Percentiles rank a stretch among this genome's conserved stretches.
Conservation (phyloP, 2,329 filamentous ascomycete genomes). For the Stagonosporopsis cucurbitacearum region DNA sequence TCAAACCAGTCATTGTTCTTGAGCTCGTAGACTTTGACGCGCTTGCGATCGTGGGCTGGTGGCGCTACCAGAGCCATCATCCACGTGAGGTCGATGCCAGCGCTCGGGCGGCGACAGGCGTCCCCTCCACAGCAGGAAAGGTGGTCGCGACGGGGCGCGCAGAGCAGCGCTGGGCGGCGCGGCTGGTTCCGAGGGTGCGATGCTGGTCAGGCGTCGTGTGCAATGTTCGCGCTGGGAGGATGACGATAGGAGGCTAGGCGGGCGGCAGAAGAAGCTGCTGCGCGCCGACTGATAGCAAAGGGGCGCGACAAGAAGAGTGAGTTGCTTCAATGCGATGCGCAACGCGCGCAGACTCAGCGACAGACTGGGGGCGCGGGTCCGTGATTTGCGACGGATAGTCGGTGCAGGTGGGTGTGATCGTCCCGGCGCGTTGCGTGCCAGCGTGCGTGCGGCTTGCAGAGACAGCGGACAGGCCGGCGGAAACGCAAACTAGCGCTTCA, state of each 20-base stretch:
- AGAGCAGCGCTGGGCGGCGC: slow-evolving; percentile 10
- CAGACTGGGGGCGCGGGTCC: slow-evolving; percentile 12
- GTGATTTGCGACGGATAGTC: slow-evolving; percentile 10
- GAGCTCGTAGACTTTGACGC: slow-evolving; percentile 99
- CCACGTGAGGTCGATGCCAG: slow-evolving; percentile 33
- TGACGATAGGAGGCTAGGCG: slow-evolving; percentile 30
- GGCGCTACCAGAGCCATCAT: slow-evolving; percentile 52
- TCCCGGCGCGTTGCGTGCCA: slow-evolving; percentile 27
- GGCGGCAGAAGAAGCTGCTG: slow-evolving; percentile 21
- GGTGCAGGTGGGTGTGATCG: slow-evolving; percentile 23
- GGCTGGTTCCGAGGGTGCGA: slow-evolving; percentile 12
- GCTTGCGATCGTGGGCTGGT: slow-evolving; percentile 59
- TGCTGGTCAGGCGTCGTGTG: slow-evolving; percentile 20
- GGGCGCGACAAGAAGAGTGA: slow-evolving; percentile 5
- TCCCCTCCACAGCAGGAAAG: slow-evolving; percentile 47
- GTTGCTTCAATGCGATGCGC: slow-evolving; percentile 13
- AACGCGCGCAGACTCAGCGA: slow-evolving; percentile 13
- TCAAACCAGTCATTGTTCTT: slow-evolving; percentile 99
- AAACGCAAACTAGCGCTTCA: slow-evolving; percentile 5
- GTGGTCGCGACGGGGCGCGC: slow-evolving; percentile 36
- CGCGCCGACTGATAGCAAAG: slow-evolving; percentile 1
- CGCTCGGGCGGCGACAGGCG: slow-evolving; percentile 42
- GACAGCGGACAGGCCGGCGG: slow-evolving; percentile 14
- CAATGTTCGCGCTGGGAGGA: slow-evolving; percentile 30
- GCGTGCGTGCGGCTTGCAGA: slow-evolving; percentile 20